Percentiles rank a stretch among this genome's conserved stretches.
These are phyloP conservation scores for Lantana camara DNA, from an alignment of 257 asterid species.

Conservation along the genomic window DNA sequence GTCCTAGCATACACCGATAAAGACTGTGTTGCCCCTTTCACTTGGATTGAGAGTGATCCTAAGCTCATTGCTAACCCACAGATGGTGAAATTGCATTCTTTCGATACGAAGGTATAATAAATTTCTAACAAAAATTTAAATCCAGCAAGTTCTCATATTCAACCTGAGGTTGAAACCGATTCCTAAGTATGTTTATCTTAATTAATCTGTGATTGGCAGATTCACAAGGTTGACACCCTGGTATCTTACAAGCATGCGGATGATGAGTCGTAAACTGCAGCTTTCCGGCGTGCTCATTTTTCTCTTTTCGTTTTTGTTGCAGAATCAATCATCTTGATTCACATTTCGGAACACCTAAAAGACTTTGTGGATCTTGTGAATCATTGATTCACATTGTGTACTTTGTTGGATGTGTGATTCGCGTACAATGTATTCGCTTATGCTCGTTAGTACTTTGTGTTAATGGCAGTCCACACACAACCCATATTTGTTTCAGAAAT, in stretches of 20 bases:
- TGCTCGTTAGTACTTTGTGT: neutral
- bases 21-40: constrained; percentile 79
- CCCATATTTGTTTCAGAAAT: too few relatives aligned
- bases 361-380: constrained; percentile 1
- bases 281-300: neutral
- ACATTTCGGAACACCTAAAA: neutral
- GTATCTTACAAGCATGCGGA: constrained; percentile 93
- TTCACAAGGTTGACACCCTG: constrained; percentile 91
- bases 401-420: constrained; percentile 8
- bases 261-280: constrained; percentile 41
- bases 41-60: constrained; percentile 98
- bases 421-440: neutral
- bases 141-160: too few relatives aligned
- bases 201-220: constrained; percentile 50
- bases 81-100: constrained; percentile 91
- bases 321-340: constrained; percentile 38
- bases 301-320: neutral
- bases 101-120: constrained; percentile 82
- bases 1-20: constrained; percentile 85
- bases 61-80: constrained; percentile 88
- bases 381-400: constrained; percentile 1
- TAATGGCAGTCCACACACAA: too few relatives aligned
- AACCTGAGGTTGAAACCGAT: too few relatives aligned
- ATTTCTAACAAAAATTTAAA: neutral
- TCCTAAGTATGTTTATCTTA: too few relatives aligned